Conservation (phyloP, 306 rosid species). For the Erythrophleum fordii region DNA sequence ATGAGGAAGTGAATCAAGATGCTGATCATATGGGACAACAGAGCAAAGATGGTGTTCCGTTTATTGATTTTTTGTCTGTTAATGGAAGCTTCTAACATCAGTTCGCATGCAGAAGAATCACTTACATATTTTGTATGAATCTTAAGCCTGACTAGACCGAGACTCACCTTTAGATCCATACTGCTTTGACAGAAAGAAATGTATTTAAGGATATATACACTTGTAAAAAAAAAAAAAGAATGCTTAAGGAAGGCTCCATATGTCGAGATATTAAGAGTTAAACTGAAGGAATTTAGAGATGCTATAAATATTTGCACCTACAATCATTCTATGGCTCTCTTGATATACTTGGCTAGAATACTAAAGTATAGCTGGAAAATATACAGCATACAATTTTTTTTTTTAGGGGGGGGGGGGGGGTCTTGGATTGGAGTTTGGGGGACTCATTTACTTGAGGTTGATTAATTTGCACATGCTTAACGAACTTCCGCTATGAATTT, state of each 20-base stretch:
- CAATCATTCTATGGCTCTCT: neutral
- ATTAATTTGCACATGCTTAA: too few relatives aligned
- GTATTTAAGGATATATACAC: conserved; percentile 35
- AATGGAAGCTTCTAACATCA: conserved; percentile 38
- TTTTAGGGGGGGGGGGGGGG: too few relatives aligned
- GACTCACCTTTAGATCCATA: conserved; percentile 20
- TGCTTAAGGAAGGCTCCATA: neutral
- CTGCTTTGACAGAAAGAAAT: conserved; percentile 14
- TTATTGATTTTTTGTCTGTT: conserved; percentile 68
- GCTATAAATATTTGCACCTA: conserved; percentile 1
- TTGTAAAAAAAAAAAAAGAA: conserved; percentile 20
- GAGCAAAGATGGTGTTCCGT: conserved; percentile 46
- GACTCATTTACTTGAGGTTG: too few relatives aligned
- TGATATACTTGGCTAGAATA: neutral
- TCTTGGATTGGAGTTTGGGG: too few relatives aligned
- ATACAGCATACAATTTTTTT: too few relatives aligned
- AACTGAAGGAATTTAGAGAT: conserved; percentile 18
- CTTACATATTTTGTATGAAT: conserved; percentile 7
- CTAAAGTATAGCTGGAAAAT: neutral
- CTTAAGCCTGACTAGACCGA: conserved; percentile 33
- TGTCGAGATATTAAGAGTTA: neutral
- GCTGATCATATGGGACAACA: conserved; percentile 31
- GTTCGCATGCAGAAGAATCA: neutral
- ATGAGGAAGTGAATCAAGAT: conserved; percentile 75
- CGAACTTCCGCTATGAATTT: too few relatives aligned